Percentiles rank a stretch among this genome's conserved stretches.
These are phyloP conservation scores for Sordariomycetes sp. DNA, from an alignment of 2,329 filamentous ascomycete genomes.

Conservation along the genomic window DNA sequence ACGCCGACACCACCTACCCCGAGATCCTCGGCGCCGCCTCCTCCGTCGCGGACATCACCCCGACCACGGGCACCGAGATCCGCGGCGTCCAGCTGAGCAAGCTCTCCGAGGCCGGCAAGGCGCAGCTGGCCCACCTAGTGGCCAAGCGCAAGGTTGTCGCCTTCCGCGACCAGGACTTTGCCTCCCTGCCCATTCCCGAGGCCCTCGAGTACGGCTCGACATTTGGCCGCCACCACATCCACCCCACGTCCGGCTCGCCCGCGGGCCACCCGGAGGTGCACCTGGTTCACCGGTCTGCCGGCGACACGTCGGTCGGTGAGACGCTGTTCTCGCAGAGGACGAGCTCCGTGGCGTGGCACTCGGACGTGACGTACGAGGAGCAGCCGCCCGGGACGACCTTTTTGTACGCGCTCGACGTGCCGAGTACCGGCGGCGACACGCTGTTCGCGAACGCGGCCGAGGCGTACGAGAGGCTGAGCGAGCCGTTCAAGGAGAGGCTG, in stretches of 20 bases:
- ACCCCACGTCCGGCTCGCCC: slow-evolving; percentile 67
- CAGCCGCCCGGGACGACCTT: slow-evolving; percentile 89
- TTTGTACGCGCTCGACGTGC: slow-evolving; percentile 76
- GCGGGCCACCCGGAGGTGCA: slow-evolving; percentile 66
- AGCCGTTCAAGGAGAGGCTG: slow-evolving; percentile 66
- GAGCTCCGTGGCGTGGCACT: slow-evolving; percentile 81
- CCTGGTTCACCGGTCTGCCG: slow-evolving; percentile 61
- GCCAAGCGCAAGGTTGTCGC: slow-evolving; percentile 69
- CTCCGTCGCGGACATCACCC: slow-evolving; percentile 52
- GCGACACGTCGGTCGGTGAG: slow-evolving; percentile 29
- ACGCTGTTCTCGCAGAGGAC: slow-evolving; percentile 58
- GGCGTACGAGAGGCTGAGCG: slow-evolving; percentile 72
- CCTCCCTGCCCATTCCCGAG: slow-evolving; percentile 57
- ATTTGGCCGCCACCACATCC: slow-evolving; percentile 74
- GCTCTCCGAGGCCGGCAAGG: slow-evolving; percentile 57
- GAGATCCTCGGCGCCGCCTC: slow-evolving; percentile 51
- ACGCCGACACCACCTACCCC: slow-evolving; percentile 58
- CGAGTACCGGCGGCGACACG: slow-evolving; percentile 72
- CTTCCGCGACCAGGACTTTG: slow-evolving; percentile 67
- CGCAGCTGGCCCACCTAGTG: slow-evolving; percentile 66
- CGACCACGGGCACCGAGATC: slow-evolving; percentile 64
- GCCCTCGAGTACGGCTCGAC: slow-evolving; percentile 62
- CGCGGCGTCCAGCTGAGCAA: slow-evolving; percentile 60
- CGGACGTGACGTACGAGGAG: slow-evolving; percentile 76
- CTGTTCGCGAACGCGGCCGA: slow-evolving; percentile 70